Evolutionary conservation across 2,329 filamentous ascomycete genomes (phyloP).

Genomic region (Zasmidium cellare): DNA sequence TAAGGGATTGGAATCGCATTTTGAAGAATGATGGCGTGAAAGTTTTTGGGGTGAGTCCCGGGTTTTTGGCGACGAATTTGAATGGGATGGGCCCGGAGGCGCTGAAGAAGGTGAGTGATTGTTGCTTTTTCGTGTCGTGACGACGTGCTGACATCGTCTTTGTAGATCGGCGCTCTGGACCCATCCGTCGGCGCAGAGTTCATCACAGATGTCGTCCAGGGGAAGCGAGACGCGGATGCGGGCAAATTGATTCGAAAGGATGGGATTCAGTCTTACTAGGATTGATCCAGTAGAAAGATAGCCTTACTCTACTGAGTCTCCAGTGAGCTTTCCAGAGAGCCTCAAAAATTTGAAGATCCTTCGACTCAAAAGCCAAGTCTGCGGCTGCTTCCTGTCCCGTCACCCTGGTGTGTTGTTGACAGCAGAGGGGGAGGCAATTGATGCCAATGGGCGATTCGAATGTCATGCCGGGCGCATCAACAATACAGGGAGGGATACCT

Average conservation of each 20-base stretch:
- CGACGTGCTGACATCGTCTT: constrained; percentile 8
- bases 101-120: constrained; percentile 30
- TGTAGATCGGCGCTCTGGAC: constrained; percentile 41
- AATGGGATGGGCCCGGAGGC: constrained; percentile 34
- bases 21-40: constrained; percentile 49
- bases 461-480: too few relatives aligned
- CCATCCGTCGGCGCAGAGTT: constrained; percentile 38
- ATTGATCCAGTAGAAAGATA: too few relatives aligned
- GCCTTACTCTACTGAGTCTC: too few relatives aligned
- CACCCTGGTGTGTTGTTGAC: too few relatives aligned
- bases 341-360: too few relatives aligned
- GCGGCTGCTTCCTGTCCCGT: too few relatives aligned
- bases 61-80: constrained; percentile 48
- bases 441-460: too few relatives aligned
- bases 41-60: constrained; percentile 49
- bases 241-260: constrained; percentile 39
- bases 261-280: constrained; percentile 17
- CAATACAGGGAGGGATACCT: too few relatives aligned
- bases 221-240: constrained; percentile 39
- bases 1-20: constrained; percentile 48
- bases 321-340: too few relatives aligned
- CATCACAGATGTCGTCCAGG: constrained; percentile 42
- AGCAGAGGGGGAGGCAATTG: too few relatives aligned
- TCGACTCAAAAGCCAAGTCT: too few relatives aligned
- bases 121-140: background rate